Evolutionary conservation across 2,329 filamentous ascomycete genomes (phyloP), one percentile per base, ranked within the genome.

Genomic region (Ophiocordyceps sinensis): DNA sequence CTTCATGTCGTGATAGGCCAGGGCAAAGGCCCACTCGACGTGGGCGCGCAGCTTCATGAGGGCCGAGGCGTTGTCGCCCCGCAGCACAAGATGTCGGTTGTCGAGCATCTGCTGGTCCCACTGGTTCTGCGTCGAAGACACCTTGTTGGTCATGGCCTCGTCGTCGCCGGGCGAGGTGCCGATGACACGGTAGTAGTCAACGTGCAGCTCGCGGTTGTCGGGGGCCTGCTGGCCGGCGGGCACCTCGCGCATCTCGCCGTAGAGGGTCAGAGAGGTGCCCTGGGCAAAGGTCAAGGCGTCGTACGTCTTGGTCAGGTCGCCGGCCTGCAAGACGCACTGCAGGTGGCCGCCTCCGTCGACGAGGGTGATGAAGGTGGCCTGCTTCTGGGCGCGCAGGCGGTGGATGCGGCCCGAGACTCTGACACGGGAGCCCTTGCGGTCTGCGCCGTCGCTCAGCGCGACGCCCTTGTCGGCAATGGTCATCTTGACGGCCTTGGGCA

Each of bases 231-330:
- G 77, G 42, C 84, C 85, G 21, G 75, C 73, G 10, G 83, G 88
- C 5, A 94, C 82, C 54, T 83, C 74, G 57, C 77, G 78, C 71
- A 95, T 78, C 68, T 93, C 84, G 51, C 88, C 88, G 45, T 77
- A 77, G 43, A 95, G 76, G 53, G 79, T 79, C 56, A 95, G 77
- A 40, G 85, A 85, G n/a, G 86, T 91, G 64, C 89, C 87, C 47
- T 82, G 79, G 28, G 85, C 85, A 51, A 95, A 75, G 21, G 82
- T 87, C 51, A 94, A 68, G 46, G 85, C 84, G 56, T 94, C 86
- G 67, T 93, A 93, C n/a, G 85, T 89, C 70, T 86, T 87, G 50
- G 85, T 82, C 52, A 96, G 72, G 47, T 86, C 73, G 43, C 87
- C 87, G 3, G 70, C 43, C 37, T 34, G 62, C 50, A 95, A 67